Percentiles rank a stretch among this genome's conserved stretches.
These are phyloP conservation scores for Saccharomycopsis olivae DNA, from an alignment of 805 yeast genomes.

Conservation along the genomic window DNA sequence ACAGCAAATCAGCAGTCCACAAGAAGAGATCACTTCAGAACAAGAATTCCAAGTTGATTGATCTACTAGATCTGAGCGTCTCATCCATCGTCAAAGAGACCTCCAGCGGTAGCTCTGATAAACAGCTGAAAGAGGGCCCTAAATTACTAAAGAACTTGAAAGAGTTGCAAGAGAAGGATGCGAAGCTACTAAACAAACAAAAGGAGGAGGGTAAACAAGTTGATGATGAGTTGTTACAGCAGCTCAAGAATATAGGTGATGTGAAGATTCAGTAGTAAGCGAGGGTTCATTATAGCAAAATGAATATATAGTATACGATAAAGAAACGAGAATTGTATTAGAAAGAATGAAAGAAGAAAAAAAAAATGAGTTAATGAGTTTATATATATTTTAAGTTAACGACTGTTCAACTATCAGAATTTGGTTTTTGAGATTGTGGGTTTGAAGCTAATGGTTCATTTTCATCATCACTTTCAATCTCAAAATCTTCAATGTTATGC, in stretches of 20 bases:
- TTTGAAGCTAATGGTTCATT: neutral
- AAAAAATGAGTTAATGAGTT: neutral
- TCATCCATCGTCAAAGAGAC: conserved; percentile 1
- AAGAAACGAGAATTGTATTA: neutral
- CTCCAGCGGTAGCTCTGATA: neutral
- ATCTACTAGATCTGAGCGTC: neutral
- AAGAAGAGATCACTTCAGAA: neutral
- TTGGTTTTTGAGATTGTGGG: no score
- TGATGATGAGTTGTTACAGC: neutral
- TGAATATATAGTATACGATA: neutral
- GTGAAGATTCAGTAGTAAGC: neutral
- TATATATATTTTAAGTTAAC: neutral
- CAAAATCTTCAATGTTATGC: conserved; percentile 15
- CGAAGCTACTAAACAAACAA: neutral
- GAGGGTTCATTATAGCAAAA: neutral
- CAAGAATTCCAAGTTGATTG: conserved; percentile 6
- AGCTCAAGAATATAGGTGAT: neutral
- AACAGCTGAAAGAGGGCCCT: neutral
- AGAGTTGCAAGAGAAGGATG: conserved; percentile 2
- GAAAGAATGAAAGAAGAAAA: neutral
- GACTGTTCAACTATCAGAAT: no score
- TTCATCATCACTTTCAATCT: conserved; percentile 15
- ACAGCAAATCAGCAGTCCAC: no score
- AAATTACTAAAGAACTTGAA: neutral
- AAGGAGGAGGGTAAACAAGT: neutral